Evolutionary conservation across 441 rosid species (phyloP), one percentile per base, ranked within the genome.

Genomic region (Populus hybrid): DNA sequence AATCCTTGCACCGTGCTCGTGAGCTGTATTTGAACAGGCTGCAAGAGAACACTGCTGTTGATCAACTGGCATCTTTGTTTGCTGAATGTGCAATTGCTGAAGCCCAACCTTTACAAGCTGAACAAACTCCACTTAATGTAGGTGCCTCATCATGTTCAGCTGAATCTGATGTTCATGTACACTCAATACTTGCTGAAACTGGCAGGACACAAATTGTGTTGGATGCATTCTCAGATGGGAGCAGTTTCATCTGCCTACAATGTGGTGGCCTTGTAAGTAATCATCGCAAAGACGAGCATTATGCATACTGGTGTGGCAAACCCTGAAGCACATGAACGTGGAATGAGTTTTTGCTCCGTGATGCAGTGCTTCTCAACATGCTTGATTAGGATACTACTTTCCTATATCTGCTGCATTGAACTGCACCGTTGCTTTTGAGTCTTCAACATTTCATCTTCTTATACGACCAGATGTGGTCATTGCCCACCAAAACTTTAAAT

Each of bases 261-360:
- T 94, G 99, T 11, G 98, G 99, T 12, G 98, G 99, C 73, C 92
- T 96, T 42, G 99, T 96, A 68, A 90, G 98, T 75, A 87, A 83
- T 78, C 85, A 90, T 75, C 91, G 98, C 23, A 91, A 83, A 86
- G 99, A 96, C 26, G 94, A 94, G 87, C 99, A 94, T 72, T 89
- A 87, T 76, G 89, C 97, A 7, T 87, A 87, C 86, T 96, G 99
- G 99, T 94, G 98, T 79, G 80, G 90, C 86, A 82, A 79, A 67
- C 78, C 81, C 79, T 91, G 80, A 90, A 69, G 70, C 73, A 40
- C 78, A 59, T 42, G 10, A 12, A 69, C 19, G 26, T 32, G 57
- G 69, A 23, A 68, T 24, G 40, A 7, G 30, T 73, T 67, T 59
- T 67, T 57, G 66, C 71, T 81, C 64, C 16, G 18, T 65, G 70